phyloP scores from a whole-genome alignment of 352 stramenopile genomes.

The Phytophthora agathidicida region DNA sequence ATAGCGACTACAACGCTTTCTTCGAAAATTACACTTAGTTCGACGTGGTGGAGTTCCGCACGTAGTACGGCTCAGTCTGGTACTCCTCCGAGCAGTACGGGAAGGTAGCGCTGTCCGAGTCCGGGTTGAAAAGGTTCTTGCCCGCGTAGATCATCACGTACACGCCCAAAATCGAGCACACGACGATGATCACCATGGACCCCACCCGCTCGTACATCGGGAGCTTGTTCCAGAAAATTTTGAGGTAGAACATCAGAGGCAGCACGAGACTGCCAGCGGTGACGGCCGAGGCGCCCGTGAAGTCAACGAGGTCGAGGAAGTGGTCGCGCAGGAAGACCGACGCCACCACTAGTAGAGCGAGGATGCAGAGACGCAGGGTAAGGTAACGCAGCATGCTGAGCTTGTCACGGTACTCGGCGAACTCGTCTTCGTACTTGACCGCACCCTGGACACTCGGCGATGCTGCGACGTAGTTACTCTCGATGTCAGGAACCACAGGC shows the following conservation, averaged over 20 bases:
- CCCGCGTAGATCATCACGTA: conserved; percentile 53
- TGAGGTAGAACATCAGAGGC: conserved; percentile 58
- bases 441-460: conserved; percentile 1
- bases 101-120: conserved; percentile 40
- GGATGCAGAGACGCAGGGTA: conserved; percentile 34
- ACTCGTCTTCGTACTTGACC: conserved; percentile 32
- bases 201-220: conserved; percentile 46
- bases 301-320: conserved; percentile 57
- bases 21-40: conserved; percentile 12
- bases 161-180: conserved; percentile 38
- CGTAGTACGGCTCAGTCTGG: conserved; percentile 54
- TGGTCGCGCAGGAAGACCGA: conserved; percentile 48
- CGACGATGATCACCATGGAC: conserved; percentile 39
- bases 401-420: conserved; percentile 35
- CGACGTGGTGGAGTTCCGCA: conserved; percentile 30
- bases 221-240: conserved; percentile 44
- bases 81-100: conserved; percentile 58
- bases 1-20: too few species aligned
- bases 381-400: conserved; percentile 42
- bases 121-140: conserved; percentile 46
- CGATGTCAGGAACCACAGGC: conserved; percentile 5
- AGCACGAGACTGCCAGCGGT: conserved; percentile 45
- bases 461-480: conserved; percentile 18
- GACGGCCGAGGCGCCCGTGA: conserved; percentile 49
- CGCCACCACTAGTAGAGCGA: conserved; percentile 38